Evolutionary conservation across 2,329 filamentous ascomycete species (phyloP).

Genomic region (Bisporella sp.): DNA sequence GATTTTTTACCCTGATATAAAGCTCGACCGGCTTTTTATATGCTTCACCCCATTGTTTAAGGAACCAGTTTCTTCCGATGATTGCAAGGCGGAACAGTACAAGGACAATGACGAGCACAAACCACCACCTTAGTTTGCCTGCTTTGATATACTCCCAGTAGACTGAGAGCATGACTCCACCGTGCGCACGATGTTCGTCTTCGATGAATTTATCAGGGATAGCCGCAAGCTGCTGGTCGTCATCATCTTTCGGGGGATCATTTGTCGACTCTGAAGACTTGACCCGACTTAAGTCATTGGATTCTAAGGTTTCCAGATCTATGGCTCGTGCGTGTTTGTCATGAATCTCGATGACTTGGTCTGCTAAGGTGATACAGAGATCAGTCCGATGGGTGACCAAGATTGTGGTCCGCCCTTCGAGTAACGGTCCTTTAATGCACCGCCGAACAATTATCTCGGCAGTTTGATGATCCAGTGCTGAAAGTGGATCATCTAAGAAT

Average conservation of each 20-base stretch:
- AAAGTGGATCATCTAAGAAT: constrained; percentile 52
- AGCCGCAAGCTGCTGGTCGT: constrained; percentile 32
- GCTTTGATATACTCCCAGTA: constrained; percentile 85
- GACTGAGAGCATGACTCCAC: constrained; percentile 66
- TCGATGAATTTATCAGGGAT: constrained; percentile 71
- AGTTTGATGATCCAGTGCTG: constrained; percentile 56
- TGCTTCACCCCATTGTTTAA: constrained; percentile 82
- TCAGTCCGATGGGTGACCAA: constrained; percentile 62
- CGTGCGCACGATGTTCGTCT: constrained; percentile 67
- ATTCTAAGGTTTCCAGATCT: constrained; percentile 16
- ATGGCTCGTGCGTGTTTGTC: constrained; percentile 42
- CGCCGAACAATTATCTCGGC: constrained; percentile 53
- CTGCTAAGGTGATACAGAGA: constrained; percentile 64
- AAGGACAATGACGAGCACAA: constrained; percentile 54
- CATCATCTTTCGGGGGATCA: constrained; percentile 18
- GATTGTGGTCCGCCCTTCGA: constrained; percentile 46
- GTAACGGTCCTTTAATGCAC: constrained; percentile 46
- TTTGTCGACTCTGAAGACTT: constrained; percentile 14
- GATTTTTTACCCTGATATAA: constrained; percentile 19
- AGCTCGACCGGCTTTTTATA: constrained; percentile 39
- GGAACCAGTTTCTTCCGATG: constrained; percentile 67
- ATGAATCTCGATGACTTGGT: constrained; percentile 65
- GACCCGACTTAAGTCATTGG: constrained; percentile 19
- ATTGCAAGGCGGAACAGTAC: constrained; percentile 55
- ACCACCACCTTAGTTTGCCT: constrained; percentile 70